A percentile compares a stretch with the other conserved stretches of the same genome.
Evolutionary conservation across 179 eudicot species (phyloP).

Genomic region (Beta lomatogona): DNA sequence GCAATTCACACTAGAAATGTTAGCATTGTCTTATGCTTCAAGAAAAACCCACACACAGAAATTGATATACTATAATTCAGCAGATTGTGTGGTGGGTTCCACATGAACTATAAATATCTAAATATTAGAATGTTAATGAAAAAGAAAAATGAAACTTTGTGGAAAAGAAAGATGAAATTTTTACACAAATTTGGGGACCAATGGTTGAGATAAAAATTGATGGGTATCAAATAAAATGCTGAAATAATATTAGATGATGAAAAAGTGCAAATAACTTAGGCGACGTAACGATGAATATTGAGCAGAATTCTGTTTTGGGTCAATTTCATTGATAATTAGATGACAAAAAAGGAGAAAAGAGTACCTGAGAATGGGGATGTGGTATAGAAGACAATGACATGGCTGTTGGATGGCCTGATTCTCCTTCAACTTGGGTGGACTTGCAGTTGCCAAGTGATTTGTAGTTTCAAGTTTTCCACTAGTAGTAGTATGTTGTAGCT

Average conservation of each 20-base stretch:
- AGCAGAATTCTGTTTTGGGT: not conserved
- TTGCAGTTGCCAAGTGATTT: not conserved
- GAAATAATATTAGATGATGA: not conserved
- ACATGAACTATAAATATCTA: not conserved
- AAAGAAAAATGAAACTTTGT: not conserved
- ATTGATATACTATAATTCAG: not conserved
- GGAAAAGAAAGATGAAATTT: not conserved
- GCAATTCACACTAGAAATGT: slow-evolving; percentile 1
- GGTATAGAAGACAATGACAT: slow-evolving; percentile 24
- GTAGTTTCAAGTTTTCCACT: not conserved
- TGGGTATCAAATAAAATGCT: not conserved
- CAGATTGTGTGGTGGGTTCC: slow-evolving; percentile 3
- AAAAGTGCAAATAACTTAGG: not conserved
- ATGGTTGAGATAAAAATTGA: not conserved
- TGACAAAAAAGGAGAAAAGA: not conserved
- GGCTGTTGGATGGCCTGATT: slow-evolving; percentile 8
- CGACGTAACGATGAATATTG: not conserved
- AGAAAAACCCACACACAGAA: slow-evolving; percentile 2
- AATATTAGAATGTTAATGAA: not conserved
- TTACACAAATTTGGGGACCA: not conserved
- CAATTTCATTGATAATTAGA: not conserved
- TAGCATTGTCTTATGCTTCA: not conserved
- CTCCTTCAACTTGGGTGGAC: not conserved
- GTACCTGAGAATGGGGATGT: not conserved
- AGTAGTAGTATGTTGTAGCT: not conserved